Evolutionary conservation across 345 rosid species (phyloP).

Genomic region (Heritiera fomes): DNA sequence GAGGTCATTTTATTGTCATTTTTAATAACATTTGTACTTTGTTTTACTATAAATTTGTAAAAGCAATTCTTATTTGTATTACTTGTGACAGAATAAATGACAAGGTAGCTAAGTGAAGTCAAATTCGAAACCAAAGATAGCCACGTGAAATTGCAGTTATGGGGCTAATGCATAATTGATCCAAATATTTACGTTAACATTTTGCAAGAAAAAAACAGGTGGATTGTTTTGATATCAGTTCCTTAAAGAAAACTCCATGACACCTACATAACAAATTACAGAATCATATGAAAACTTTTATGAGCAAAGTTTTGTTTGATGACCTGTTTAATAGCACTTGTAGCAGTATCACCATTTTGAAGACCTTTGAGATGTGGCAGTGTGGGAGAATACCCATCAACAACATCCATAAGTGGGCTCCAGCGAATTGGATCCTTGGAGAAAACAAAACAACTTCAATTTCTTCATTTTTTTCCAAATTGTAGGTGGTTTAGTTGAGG

Average conservation of each 20-base stretch:
- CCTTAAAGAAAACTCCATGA: constrained; percentile 1
- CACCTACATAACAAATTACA: neutral
- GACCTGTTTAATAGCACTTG: constrained; percentile 99
- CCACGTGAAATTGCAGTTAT: neutral
- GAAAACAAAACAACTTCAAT: constrained; percentile 19
- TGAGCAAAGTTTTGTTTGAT: constrained; percentile 23
- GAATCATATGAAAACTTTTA: neutral
- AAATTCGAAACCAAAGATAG: neutral
- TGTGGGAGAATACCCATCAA: constrained; percentile 96
- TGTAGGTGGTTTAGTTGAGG: neutral
- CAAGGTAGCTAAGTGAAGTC: neutral
- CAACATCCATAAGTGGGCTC: constrained; percentile 92
- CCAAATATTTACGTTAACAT: neutral
- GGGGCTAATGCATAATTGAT: neutral
- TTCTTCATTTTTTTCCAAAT: constrained; percentile 6
- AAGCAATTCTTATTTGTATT: neutral
- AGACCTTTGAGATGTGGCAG: constrained; percentile 99
- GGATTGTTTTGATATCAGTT: neutral
- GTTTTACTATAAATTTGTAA: neutral
- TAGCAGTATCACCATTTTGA: constrained; percentile 97
- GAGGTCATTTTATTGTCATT: neutral
- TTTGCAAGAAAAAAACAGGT: constrained; percentile 13
- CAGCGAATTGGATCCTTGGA: constrained; percentile 94
- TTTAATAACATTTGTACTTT: neutral
- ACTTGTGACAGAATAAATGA: neutral